These are phyloP conservation scores for Rhizopus delemar DNA, from an alignment of 371 early-diverging fungal species.

Conservation along the genomic window DNA sequence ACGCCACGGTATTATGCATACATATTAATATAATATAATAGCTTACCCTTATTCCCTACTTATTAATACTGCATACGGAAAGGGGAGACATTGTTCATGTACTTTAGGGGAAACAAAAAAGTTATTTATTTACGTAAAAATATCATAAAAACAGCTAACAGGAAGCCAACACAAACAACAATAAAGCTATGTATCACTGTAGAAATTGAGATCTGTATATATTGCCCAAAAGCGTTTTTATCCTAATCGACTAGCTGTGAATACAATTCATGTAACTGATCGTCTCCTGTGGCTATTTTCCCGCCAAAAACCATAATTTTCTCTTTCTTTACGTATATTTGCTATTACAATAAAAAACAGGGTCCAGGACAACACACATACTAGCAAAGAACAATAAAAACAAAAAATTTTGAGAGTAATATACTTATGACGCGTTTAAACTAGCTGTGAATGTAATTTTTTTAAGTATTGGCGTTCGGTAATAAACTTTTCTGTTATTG, in stretches of 20 bases:
- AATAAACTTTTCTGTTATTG: conserved; percentile 5
- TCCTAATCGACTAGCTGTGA: not conserved
- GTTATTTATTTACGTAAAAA: conserved; percentile 2
- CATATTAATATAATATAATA: conserved; percentile 1
- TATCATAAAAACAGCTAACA: conserved; percentile 4
- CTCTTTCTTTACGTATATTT: not conserved
- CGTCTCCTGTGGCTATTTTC: not conserved
- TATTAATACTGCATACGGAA: not conserved
- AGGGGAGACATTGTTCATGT: not conserved
- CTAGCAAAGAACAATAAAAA: not conserved
- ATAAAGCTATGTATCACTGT: not conserved
- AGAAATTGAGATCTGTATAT: not conserved
- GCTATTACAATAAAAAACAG: not conserved
- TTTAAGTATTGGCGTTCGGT: conserved; percentile 5
- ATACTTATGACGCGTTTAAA: conserved; percentile 1
- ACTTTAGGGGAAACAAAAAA: not conserved
- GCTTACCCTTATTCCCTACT: not conserved
- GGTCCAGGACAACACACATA: not conserved
- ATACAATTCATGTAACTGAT: conserved; percentile 1
- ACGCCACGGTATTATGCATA: not conserved
- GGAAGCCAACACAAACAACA: not conserved
- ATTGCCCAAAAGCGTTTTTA: not conserved
- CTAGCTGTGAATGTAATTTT: not conserved
- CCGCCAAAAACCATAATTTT: not conserved
- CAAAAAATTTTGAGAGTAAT: not conserved